Conservation (phyloP, 164 flowering plant species). For the Kalanchoe fedtschenkoi region DNA sequence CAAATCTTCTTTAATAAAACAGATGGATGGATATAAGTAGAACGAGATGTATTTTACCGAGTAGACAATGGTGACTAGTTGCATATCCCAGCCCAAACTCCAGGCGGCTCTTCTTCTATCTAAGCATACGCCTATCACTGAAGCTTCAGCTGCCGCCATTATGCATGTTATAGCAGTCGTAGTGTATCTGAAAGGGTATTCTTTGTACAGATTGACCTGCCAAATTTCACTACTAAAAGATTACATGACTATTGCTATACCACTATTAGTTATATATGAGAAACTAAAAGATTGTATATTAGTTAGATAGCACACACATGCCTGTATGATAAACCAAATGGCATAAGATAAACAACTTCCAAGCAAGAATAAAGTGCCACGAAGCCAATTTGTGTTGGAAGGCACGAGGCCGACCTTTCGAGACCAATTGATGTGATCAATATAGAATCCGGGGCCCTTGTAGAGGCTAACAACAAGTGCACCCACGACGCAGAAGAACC, state of each 20-base stretch:
- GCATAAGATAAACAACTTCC: conserved; percentile 27
- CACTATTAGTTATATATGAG: too few species aligned
- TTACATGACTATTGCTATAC: too few species aligned
- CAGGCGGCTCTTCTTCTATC: conserved; percentile 23
- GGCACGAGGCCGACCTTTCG: not conserved
- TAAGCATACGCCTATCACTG: conserved; percentile 31
- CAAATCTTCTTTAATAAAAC: too few species aligned
- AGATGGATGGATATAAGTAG: not conserved
- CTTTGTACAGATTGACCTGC: conserved; percentile 39
- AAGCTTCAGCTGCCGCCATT: conserved; percentile 30
- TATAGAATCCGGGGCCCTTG: conserved; percentile 24
- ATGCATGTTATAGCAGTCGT: conserved; percentile 34
- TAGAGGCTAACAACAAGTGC: conserved; percentile 27
- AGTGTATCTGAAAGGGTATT: conserved; percentile 32
- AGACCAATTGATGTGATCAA: conserved; percentile 8
- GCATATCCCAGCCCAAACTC: conserved; percentile 35
- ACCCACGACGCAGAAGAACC: conserved; percentile 30
- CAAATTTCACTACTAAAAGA: too few species aligned
- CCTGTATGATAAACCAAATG: conserved; percentile 39
- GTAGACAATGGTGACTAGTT: conserved; percentile 38
- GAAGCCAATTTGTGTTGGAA: conserved; percentile 10
- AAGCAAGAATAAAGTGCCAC: conserved; percentile 29
- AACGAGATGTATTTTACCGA: conserved; percentile 25
- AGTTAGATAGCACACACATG: not conserved
- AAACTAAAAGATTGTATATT: not conserved